These are phyloP conservation scores for Ilyonectria mors-panacis DNA, from an alignment of 2,329 filamentous ascomycete species.

Conservation along the genomic window DNA sequence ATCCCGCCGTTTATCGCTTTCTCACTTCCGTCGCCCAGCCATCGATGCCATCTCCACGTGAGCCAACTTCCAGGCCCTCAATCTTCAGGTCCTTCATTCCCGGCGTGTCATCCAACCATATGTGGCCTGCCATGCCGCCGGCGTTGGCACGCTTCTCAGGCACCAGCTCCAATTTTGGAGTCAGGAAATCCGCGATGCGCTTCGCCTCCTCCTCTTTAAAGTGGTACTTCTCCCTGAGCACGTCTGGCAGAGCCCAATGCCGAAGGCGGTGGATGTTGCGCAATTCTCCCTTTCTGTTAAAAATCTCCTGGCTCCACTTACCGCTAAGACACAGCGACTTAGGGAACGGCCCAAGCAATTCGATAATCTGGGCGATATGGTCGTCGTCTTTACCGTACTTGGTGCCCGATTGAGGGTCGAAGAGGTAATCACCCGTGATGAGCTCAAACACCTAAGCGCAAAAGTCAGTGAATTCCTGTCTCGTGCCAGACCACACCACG, in stretches of 20 bases:
- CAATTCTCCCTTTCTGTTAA: constrained; percentile 96
- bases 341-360: constrained; percentile 93
- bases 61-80: constrained; percentile 81
- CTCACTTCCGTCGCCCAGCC: constrained; percentile 94
- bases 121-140: constrained; percentile 91
- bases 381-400: constrained; percentile 99
- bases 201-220: constrained; percentile 87
- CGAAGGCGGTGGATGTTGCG: constrained; percentile 97
- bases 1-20: constrained; percentile 71
- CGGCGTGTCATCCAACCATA: constrained; percentile 86
- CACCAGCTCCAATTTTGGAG: constrained; percentile 91
- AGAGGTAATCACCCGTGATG: constrained; percentile 98
- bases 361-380: constrained; percentile 98
- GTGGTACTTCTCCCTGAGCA: constrained; percentile 96
- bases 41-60: constrained; percentile 91
- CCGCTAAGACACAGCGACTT: constrained; percentile 92
- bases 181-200: constrained; percentile 84
- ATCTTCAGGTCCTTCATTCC: constrained; percentile 89
- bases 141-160: constrained; percentile 94
- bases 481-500: neutral
- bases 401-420: constrained; percentile 97
- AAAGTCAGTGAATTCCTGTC: constrained; percentile 26
- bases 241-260: constrained; percentile 95
- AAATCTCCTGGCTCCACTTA: constrained; percentile 99
- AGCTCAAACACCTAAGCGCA: constrained; percentile 87